phyloP scores from a whole-genome alignment of 2,329 filamentous ascomycete genomes.

The Phialophora chinensis region DNA sequence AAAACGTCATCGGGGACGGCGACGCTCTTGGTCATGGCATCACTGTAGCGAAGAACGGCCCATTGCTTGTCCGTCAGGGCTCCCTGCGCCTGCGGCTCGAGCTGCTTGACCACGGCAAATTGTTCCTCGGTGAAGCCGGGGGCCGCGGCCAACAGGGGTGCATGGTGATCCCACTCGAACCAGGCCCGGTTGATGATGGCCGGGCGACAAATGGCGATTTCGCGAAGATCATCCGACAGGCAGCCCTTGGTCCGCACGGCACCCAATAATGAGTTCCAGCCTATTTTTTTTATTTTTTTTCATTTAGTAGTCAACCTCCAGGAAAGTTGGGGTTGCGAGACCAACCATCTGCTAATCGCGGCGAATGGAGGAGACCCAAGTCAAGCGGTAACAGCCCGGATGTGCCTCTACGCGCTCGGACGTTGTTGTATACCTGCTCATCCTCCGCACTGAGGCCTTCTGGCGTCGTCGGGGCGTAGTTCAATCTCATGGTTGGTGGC shows the following conservation, averaged over 20 bases:
- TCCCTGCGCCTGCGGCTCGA: conserved; percentile 46
- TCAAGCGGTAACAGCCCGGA: conserved; percentile 5
- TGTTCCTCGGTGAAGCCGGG: conserved; percentile 7
- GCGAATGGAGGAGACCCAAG: neutral
- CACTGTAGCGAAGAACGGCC: conserved; percentile 73
- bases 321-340: too few relatives aligned
- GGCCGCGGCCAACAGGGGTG: conserved; percentile 58
- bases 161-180: conserved; percentile 84
- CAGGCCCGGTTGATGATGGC: conserved; percentile 78
- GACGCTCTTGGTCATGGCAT: conserved; percentile 80
- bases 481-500: neutral
- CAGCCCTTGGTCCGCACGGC: conserved; percentile 59
- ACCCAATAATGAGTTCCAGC: conserved; percentile 62
- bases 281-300: too few relatives aligned
- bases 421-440: neutral
- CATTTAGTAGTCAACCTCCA: too few relatives aligned
- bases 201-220: conserved; percentile 79
- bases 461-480: neutral
- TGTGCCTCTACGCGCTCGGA: neutral
- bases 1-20: conserved; percentile 72
- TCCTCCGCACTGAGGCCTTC: neutral
- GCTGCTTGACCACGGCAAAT: conserved; percentile 60
- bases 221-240: conserved; percentile 61
- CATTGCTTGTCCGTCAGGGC: conserved; percentile 65
- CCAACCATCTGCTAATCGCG: conserved; percentile 46